Percentiles rank a stretch among this genome's conserved stretches.
Conservation (phyloP, 495 filamentous ascomycete genomes). For the Penicillium mononematosum region DNA sequence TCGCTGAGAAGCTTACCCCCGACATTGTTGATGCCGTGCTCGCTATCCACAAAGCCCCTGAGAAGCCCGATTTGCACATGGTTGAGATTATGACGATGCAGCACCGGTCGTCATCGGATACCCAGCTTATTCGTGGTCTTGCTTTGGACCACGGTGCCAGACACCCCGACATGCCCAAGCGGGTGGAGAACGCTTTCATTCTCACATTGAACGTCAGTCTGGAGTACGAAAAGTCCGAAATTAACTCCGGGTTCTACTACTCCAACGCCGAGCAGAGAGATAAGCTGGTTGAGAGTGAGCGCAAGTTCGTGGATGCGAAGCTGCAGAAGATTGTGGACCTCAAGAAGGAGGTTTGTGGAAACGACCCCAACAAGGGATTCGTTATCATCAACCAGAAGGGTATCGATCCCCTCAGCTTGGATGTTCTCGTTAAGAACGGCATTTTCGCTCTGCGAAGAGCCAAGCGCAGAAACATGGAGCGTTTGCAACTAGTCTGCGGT, state of each 20-base stretch:
- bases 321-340: conserved; percentile 96
- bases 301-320: conserved; percentile 94
- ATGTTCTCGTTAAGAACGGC: conserved; percentile 95
- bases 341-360: conserved; percentile 96
- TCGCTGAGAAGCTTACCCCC: conserved; percentile 88
- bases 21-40: conserved; percentile 95
- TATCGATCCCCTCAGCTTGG: conserved; percentile 92
- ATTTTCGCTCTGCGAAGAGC: conserved; percentile 91
- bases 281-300: conserved; percentile 96
- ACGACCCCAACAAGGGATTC: conserved; percentile 91
- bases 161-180: conserved; percentile 97
- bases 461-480: conserved; percentile 98
- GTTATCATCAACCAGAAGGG: conserved; percentile 99
- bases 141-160: conserved; percentile 94
- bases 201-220: conserved; percentile 94
- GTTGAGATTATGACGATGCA: conserved; percentile 99
- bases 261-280: conserved; percentile 94
- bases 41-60: conserved; percentile 83
- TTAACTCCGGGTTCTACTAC: conserved; percentile 99
- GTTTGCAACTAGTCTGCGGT: conserved; percentile 90
- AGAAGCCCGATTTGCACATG: conserved; percentile 98
- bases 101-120: conserved; percentile 93
- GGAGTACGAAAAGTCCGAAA: conserved; percentile 98
- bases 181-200: conserved; percentile 92
- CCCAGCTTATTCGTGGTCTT: conserved; percentile 88